Evolutionary conservation across 208 protist species (phyloP).

Genomic region (Vickermania ingenoplastis): DNA sequence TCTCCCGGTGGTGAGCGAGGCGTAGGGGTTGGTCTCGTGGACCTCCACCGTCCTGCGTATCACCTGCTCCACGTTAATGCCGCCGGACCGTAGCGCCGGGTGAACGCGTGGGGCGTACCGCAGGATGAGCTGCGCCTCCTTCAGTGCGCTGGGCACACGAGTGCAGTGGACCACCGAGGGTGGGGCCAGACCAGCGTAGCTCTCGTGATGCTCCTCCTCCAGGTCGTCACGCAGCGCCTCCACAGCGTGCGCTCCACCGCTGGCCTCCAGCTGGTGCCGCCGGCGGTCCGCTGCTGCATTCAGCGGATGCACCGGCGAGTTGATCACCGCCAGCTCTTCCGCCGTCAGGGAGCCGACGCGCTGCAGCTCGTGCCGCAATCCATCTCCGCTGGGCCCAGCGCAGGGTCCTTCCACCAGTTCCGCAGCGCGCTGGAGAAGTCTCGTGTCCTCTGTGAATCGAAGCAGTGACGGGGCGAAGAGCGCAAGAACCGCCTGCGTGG

Average conservation of each 20-base stretch:
- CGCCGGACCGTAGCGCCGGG: slow-evolving; percentile 23
- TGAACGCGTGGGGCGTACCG: slow-evolving; percentile 62
- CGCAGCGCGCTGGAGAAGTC: slow-evolving; percentile 10
- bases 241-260: slow-evolving; percentile 61
- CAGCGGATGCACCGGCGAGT: slow-evolving; percentile 43
- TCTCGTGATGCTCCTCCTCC: slow-evolving; percentile 33
- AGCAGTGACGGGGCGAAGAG: slow-evolving; percentile 59
- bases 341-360: slow-evolving; percentile 17
- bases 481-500: slow-evolving; percentile 38
- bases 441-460: slow-evolving; percentile 14
- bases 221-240: slow-evolving; percentile 58
- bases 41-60: slow-evolving; percentile 71
- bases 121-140: slow-evolving; percentile 82
- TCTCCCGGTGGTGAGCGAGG: slow-evolving; percentile 28
- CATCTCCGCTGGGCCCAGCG: slow-evolving; percentile 1
- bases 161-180: slow-evolving; percentile 59
- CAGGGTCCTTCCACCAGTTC: slow-evolving; percentile 1
- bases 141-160: slow-evolving; percentile 56
- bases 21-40: slow-evolving; percentile 82
- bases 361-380: slow-evolving; percentile 18
- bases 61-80: slow-evolving; percentile 79
- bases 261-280: slow-evolving; percentile 68
- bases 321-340: slow-evolving; percentile 49
- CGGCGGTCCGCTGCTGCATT: slow-evolving; percentile 46
- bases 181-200: slow-evolving; percentile 44